Percentiles rank a stretch among this genome's conserved stretches.
Evolutionary conservation across 306 rosid genomes (phyloP).

Genomic region (Calophaca sinica): DNA sequence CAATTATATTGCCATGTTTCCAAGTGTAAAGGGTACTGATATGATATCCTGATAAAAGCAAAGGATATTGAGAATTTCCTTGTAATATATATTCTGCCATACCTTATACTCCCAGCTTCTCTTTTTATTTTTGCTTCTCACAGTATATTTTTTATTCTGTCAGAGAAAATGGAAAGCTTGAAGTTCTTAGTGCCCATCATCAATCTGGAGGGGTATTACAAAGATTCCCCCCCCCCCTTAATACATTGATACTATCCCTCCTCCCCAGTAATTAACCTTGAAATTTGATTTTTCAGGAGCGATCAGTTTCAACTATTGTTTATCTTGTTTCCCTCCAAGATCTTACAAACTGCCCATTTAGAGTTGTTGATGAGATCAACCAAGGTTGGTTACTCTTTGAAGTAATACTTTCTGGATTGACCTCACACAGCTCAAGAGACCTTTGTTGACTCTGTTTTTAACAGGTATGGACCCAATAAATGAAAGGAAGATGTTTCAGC

Average conservation of each 20-base stretch:
- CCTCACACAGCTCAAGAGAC: conserved; percentile 21
- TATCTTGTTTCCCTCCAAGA: conserved; percentile 98
- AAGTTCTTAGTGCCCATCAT: conserved; percentile 92
- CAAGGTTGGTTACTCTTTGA: conserved; percentile 68
- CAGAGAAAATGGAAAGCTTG: conserved; percentile 84
- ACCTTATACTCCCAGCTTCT: conserved; percentile 9
- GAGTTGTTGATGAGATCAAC: conserved; percentile 98
- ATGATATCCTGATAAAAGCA: neutral
- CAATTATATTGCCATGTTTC: conserved; percentile 3
- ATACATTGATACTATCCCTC: conserved; percentile 1
- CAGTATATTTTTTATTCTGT: conserved; percentile 38
- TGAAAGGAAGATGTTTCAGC: conserved; percentile 99
- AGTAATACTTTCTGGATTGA: conserved; percentile 40
- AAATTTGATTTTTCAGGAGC: conserved; percentile 64
- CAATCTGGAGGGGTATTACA: conserved; percentile 95
- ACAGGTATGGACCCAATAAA: conserved; percentile 98
- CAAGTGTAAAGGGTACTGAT: neutral
- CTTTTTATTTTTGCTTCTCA: conserved; percentile 23
- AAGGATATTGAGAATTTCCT: neutral
- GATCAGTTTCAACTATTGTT: conserved; percentile 94
- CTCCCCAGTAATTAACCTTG: conserved; percentile 22
- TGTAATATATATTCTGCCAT: neutral
- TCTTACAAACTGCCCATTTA: conserved; percentile 94
- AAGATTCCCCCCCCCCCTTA: neutral
- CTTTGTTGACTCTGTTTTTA: conserved; percentile 33